Evolutionary conservation across 2,329 filamentous ascomycete species (phyloP), one percentile per base, ranked within the genome.

Genomic region (Peltaster fructicola): DNA sequence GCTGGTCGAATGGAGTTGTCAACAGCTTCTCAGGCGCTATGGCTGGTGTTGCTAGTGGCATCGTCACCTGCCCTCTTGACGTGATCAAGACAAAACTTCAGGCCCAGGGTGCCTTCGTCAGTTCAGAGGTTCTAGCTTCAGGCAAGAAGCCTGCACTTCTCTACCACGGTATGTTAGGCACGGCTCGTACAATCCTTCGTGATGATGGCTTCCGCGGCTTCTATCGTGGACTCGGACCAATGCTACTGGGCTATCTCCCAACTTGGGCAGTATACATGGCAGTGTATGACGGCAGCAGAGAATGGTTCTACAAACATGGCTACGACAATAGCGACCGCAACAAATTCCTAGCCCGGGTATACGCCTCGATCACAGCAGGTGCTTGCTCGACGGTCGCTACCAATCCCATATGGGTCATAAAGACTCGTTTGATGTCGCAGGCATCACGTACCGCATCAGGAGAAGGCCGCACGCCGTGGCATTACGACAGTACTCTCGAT

Each of bases 351-450:
- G 68, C 85, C 41, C 81, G 80, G 45, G 75, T 88, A 37, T 84
- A 78, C 59, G 88, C 88, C 12, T 92, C 88, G 7, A 69, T 98
- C 32, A 67, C 82, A 29, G 88, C 85, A 13, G 88, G 88, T 26
- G 82, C 73, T 32, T 92, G 78, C 56, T 93, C 84, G 38, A 98
- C 88, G 4, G 65, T 95, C 34, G 77, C 75, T 34, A 98, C 88
- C 13, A 98, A 95, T 51, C 88, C 88, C 1, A 98, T 98, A 32
- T 98, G 88, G 88, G 88, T 98, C 17, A 92, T 98, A 57, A 98
- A 98, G 56, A 98, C 88, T 23, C 68, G 88, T 38, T 67, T 98
- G 40, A 95, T 95, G 88, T 92, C 88, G 17, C 88, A 95, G 56
- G 76, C 72, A 12, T 72, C 67, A 36, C 51, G 59, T 17, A 61